Percentiles rank a stretch among this genome's conserved stretches.
Evolutionary conservation across 2,329 filamentous ascomycete species (phyloP).

Genomic region (Pyricularia sp.): DNA sequence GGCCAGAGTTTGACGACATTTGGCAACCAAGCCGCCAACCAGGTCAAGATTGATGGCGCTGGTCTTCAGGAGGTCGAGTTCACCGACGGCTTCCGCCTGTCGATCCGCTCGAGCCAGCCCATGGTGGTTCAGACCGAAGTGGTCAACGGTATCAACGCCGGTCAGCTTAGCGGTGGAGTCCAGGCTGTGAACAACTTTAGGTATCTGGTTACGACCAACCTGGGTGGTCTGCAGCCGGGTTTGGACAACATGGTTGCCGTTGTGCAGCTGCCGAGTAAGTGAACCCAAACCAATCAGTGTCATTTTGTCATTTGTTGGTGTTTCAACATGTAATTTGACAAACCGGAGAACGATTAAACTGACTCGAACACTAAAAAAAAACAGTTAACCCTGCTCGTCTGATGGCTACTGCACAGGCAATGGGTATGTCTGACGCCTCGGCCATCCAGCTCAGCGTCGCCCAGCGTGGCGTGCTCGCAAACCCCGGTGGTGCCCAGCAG

Average conservation of each 20-base stretch:
- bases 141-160: slow-evolving; percentile 1
- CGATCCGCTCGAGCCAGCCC: slow-evolving; percentile 3
- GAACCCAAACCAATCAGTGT: no score
- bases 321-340: neutral
- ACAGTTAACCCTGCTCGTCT: slow-evolving; percentile 3
- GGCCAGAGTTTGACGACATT: neutral
- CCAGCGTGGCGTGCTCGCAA: slow-evolving; percentile 2
- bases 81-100: slow-evolving; percentile 3
- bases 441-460: neutral
- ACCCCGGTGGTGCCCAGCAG: neutral
- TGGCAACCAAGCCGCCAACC: neutral
- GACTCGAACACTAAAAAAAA: no score
- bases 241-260: slow-evolving; percentile 6
- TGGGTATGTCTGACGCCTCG: neutral
- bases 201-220: slow-evolving; percentile 1
- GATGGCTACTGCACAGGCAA: neutral
- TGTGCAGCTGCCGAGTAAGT: slow-evolving; percentile 5
- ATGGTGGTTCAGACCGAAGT: neutral
- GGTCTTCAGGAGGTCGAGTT: slow-evolving; percentile 6
- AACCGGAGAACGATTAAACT: neutral
- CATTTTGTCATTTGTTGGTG: no score
- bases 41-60: slow-evolving; percentile 1
- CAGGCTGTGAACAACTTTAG: slow-evolving; percentile 5
- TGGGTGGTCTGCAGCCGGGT: neutral
- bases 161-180: neutral